Evolutionary conservation across 441 rosid species (phyloP), one percentile per base, ranked within the genome.

Genomic region (Kokia cookei): DNA sequence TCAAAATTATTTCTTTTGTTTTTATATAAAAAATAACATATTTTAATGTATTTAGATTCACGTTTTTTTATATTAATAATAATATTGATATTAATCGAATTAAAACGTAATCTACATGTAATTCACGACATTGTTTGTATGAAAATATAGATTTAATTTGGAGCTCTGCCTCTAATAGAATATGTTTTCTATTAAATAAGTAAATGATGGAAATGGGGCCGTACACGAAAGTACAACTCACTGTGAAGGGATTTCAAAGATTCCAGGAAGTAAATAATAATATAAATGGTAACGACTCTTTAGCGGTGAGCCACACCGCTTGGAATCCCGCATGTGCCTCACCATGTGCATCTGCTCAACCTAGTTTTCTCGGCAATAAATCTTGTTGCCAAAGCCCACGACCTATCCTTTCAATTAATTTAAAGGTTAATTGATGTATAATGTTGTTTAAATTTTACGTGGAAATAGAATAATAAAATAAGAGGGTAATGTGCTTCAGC

Each of bases 401-500:
- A 3, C 5, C 53, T 3, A 12, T 4, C 1, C 53, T 48, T 48
- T 14, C n/a, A 45, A 45, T 10, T 5, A 5, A 1, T 5, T 32
- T 32, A 32, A 32, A 1, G 7, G 37, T 32, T 32, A 1, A 32
- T 32, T 32, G 1, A 32, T 6, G 37, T 32, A 4, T 32, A 32
- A 32, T 5, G 37, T 5, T 4, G 5, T 32, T 32, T 29, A 29
- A 29, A 29, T 29, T 3, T 29, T 0, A 29, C 4, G 32, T 29
- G 3, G 0, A 3, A 4, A 32, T 19, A 19, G 0, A 19, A 19
- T 0, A 19, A 19, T 19, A 19, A 19, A 19, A 19, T 32, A 32
- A 0, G 0, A 5, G 0, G 7, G 4, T 32, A 32, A 32, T 32
- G 0, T 0, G 0, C 0, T 32, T 32, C 5, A 32, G 0, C 0